Conservation (phyloP, 2,329 filamentous ascomycete species). For the Talaromyces amestolkiae region DNA sequence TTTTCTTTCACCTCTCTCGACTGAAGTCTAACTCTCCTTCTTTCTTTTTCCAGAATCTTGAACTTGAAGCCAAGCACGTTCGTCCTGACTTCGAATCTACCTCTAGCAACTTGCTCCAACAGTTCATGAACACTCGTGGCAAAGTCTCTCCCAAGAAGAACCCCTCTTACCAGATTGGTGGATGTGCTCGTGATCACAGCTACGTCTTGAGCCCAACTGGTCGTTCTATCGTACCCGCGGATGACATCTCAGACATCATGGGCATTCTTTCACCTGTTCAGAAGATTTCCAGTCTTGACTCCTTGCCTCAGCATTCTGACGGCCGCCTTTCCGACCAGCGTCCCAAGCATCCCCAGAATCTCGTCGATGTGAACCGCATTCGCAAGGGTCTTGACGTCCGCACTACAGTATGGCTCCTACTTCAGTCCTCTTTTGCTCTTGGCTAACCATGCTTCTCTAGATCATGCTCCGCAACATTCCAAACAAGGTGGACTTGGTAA, state of each 20-base stretch:
- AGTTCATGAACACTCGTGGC: slow-evolving; percentile 11
- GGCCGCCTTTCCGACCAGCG: slow-evolving; percentile 30
- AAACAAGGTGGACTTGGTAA: slow-evolving; percentile 72
- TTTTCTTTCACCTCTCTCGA: background rate
- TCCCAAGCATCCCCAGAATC: slow-evolving; percentile 39
- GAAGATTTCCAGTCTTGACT: slow-evolving; percentile 21
- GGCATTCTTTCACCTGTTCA: slow-evolving; percentile 22
- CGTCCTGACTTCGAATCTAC: slow-evolving; percentile 31
- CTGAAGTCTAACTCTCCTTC: background rate
- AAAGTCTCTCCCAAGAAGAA: slow-evolving; percentile 7
- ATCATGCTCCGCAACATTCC: slow-evolving; percentile 96
- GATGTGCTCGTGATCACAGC: slow-evolving; percentile 14
- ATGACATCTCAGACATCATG: slow-evolving; percentile 33
- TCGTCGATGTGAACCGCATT: slow-evolving; percentile 46
- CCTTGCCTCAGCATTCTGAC: slow-evolving; percentile 30
- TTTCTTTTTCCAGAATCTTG: slow-evolving; percentile 27
- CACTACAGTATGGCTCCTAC: slow-evolving; percentile 61
- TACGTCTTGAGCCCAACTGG: slow-evolving; percentile 37
- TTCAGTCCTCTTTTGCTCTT: slow-evolving; percentile 5
- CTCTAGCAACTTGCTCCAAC: slow-evolving; percentile 12
- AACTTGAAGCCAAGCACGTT: slow-evolving; percentile 31
- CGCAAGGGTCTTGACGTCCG: slow-evolving; percentile 66
- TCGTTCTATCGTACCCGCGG: slow-evolving; percentile 39
- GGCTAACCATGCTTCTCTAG: slow-evolving; percentile 41
- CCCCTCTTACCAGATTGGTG: slow-evolving; percentile 6